Evolutionary conservation across 1,284 basidiomycete genomes (phyloP).

Genomic region (Neonothopanus nambi): DNA sequence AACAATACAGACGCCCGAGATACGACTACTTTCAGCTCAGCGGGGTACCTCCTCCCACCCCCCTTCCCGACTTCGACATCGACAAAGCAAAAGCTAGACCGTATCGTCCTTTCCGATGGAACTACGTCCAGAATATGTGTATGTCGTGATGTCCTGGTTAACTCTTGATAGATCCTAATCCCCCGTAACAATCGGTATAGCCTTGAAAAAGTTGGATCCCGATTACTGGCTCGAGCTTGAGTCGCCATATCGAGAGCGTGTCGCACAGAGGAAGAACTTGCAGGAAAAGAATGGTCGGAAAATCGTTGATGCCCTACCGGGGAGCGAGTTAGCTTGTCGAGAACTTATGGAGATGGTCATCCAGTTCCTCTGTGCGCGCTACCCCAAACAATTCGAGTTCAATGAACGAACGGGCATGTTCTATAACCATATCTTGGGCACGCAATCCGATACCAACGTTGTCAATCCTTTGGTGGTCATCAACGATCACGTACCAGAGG

Average conservation of each 20-base stretch:
- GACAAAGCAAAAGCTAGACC: conserved; percentile 43
- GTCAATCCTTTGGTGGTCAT: conserved; percentile 42
- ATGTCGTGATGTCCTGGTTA: conserved; percentile 19
- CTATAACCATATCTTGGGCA: conserved; percentile 42
- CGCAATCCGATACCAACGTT: conserved; percentile 26
- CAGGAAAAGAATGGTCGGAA: conserved; percentile 35
- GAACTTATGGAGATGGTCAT: conserved; percentile 53
- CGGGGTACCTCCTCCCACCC: conserved; percentile 41
- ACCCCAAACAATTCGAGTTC: conserved; percentile 45
- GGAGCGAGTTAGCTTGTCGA: conserved; percentile 40
- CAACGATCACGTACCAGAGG: conserved; percentile 51
- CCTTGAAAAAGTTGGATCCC: conserved; percentile 46
- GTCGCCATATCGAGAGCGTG: conserved; percentile 45
- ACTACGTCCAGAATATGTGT: conserved; percentile 56
- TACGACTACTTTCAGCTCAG: conserved; percentile 39
- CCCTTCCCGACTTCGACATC: conserved; percentile 44
- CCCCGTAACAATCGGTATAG: conserved; percentile 23
- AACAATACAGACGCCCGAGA: too few relatives aligned
- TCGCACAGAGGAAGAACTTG: conserved; percentile 41
- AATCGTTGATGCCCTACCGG: conserved; percentile 41
- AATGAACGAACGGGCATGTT: conserved; percentile 36
- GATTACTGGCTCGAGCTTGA: conserved; percentile 57
- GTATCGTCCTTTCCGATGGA: conserved; percentile 54
- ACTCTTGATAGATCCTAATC: background rate
- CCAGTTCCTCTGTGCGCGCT: conserved; percentile 47